phyloP scores from a whole-genome alignment of 192 early-diverging fungal species.

The Spizellomyces sp. region DNA sequence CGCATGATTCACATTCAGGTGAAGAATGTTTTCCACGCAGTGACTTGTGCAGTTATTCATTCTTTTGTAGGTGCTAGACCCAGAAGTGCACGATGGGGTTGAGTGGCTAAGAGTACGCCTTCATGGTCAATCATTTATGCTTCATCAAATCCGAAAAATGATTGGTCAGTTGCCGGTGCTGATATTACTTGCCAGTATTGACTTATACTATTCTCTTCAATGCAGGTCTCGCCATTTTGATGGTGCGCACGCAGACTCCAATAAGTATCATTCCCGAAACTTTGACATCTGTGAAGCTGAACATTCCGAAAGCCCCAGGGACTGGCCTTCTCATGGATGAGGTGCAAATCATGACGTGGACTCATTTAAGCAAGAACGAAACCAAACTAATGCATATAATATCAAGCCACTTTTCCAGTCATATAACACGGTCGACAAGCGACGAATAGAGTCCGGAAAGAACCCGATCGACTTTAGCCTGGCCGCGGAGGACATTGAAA shows the following conservation, averaged over 20 bases:
- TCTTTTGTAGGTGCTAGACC: slow-evolving; percentile 61
- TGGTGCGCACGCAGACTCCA: slow-evolving; percentile 75
- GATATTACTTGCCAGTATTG: not conserved
- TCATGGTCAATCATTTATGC: slow-evolving; percentile 96
- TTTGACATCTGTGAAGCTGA: slow-evolving; percentile 72
- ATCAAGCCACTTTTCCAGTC: not conserved
- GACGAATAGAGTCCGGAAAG: not conserved
- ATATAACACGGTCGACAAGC: not conserved
- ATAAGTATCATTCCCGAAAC: slow-evolving; percentile 65
- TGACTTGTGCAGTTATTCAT: no score
- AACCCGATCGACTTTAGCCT: not conserved
- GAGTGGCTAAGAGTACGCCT: slow-evolving; percentile 96
- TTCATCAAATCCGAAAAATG: slow-evolving; percentile 99
- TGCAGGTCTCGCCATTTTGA: slow-evolving; percentile 68
- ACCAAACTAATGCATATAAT: no score
- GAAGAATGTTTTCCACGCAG: not conserved
- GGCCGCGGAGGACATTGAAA: not conserved
- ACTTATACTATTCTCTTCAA: not conserved
- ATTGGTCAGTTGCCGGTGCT: slow-evolving; percentile 50
- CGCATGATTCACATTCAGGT: slow-evolving; percentile 67
- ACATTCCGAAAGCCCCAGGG: slow-evolving; percentile 96
- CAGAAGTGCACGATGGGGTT: slow-evolving; percentile 46
- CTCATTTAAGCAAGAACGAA: no score
- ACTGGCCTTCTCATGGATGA: slow-evolving; percentile 81
- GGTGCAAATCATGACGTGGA: not conserved